These are phyloP conservation scores for Cutaneotrichosporon sp. DNA, from an alignment of 1,284 basidiomycete species.

Conservation along the genomic window DNA sequence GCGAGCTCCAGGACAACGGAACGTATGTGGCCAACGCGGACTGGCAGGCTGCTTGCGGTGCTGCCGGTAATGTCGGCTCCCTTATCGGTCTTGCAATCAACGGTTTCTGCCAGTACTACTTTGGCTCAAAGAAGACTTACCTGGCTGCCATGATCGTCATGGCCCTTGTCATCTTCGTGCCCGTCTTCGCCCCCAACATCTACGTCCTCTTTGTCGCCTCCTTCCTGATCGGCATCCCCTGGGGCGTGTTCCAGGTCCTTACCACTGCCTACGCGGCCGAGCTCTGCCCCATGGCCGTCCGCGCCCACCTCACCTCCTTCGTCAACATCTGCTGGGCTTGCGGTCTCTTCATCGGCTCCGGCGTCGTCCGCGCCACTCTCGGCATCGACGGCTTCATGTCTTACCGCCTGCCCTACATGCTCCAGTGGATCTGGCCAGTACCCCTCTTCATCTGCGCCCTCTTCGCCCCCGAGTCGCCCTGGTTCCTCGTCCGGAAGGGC, in stretches of 20 bases:
- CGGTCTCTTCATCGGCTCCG: slow-evolving; percentile 45
- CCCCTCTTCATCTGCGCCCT: slow-evolving; percentile 13
- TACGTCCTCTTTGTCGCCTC: slow-evolving; percentile 24
- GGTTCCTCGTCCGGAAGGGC: slow-evolving; percentile 24
- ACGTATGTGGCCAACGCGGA: slow-evolving; percentile 18
- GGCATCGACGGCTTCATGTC: slow-evolving; percentile 17
- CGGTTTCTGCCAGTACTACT: slow-evolving; percentile 23
- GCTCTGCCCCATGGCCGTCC: slow-evolving; percentile 51
- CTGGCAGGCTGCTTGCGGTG: slow-evolving; percentile 23
- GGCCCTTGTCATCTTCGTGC: slow-evolving; percentile 38
- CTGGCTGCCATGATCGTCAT: slow-evolving; percentile 36
- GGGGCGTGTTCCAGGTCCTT: slow-evolving; percentile 51
- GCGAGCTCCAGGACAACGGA: slow-evolving; percentile 7
- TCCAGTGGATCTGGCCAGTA: slow-evolving; percentile 27
- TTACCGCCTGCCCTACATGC: slow-evolving; percentile 19
- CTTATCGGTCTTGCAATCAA: slow-evolving; percentile 21
- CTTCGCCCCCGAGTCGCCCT: slow-evolving; percentile 22
- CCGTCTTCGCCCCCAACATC: slow-evolving; percentile 35
- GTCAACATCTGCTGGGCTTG: slow-evolving; percentile 52
- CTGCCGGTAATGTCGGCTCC: slow-evolving; percentile 16
- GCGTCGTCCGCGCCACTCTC: slow-evolving; percentile 44
- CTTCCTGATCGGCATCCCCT: slow-evolving; percentile 30
- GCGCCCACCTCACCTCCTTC: slow-evolving; percentile 50
- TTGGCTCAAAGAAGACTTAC: slow-evolving; percentile 25
- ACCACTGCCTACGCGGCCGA: slow-evolving; percentile 52